A percentile compares a stretch with the other conserved stretches of the same genome.
Conservation (phyloP, 2,329 filamentous ascomycete species). For the Aspergillus amoenus region DNA sequence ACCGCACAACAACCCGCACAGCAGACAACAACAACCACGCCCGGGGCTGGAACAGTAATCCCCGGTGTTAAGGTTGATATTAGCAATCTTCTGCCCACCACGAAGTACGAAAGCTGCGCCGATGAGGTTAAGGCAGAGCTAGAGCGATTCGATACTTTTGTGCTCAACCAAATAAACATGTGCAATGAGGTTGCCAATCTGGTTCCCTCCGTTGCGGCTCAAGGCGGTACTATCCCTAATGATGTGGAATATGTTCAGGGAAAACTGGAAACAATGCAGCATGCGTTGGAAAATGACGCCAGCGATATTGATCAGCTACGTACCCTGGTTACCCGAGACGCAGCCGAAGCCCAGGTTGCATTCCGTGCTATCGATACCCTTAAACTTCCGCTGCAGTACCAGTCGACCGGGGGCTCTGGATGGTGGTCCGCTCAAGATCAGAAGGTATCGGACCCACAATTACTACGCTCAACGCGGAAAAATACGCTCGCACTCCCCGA, state of each 20-base stretch:
- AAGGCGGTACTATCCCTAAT: constrained; percentile 63
- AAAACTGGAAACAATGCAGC: constrained; percentile 63
- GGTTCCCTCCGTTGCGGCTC: constrained; percentile 61
- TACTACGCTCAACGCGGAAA: constrained; percentile 40
- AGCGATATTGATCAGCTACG: constrained; percentile 59
- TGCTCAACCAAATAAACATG: constrained; percentile 72
- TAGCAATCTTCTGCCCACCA: constrained; percentile 77
- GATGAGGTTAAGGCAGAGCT: constrained; percentile 79
- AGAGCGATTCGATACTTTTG: constrained; percentile 73
- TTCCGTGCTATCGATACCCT: constrained; percentile 75
- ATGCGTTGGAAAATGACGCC: constrained; percentile 63
- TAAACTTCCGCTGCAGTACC: constrained; percentile 65
- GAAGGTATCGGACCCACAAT: constrained; percentile 38
- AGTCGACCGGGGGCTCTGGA: constrained; percentile 46
- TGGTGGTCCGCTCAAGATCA: constrained; percentile 44
- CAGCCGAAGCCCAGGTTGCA: constrained; percentile 67
- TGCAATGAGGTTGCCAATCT: constrained; percentile 76
- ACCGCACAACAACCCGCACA: constrained; percentile 32
- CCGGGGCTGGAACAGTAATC: constrained; percentile 40
- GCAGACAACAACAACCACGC: constrained; percentile 28
- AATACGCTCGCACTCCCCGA: constrained; percentile 50
- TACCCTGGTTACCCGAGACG: constrained; percentile 62
- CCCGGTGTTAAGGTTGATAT: constrained; percentile 77
- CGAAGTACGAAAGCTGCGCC: constrained; percentile 85
- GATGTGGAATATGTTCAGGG: constrained; percentile 64